Base-by-base conservation (phyloP, 352 stramenopile species). In the Phytophthora citrophthora region DNA sequence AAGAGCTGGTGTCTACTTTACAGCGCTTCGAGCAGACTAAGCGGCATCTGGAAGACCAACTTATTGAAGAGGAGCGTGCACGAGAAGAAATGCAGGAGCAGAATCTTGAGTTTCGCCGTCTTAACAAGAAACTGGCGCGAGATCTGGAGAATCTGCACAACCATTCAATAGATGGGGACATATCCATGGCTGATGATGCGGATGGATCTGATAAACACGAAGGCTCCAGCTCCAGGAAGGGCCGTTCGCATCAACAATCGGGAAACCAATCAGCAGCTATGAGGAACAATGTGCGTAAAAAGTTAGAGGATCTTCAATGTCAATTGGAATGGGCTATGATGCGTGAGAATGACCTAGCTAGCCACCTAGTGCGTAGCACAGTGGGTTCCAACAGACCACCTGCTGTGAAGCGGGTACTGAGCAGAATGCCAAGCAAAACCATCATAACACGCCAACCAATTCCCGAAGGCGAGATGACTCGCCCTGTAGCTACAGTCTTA, bases 61-160 rank as follows among this genome's bases (percentile, higher is more conserved):
- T 94, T 7, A 76, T 82, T 34, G 82, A 90, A 52, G 86, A 94
- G 49, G 86, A 94, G 54, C 79, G 80, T 13, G 68, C 72, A 27
- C 54, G 80, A 4, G 86, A 93, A 48, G 83, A 92, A 34, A 73
- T 86, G 48, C 86, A 94, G 49, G 83, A 94, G 39, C 73, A 91
- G 44, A 90, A 84, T 38, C 55, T 93, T 24, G 83, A 90, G 44
- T 85, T 92, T 51, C 79, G 83, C 44, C 86, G 86, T 27, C 62
- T 82, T 18, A 93, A 91, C 66, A 93, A 91, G 54, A 85, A 83
- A 31, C 64, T 94, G 16, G 56, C 65, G 24, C 79, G 72, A 29
- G 83, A 94, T 8, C 49, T 91, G 36, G 83, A 91, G 56, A 72
- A 75, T n/a, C 50, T 65, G 24, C 48, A 69, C 13, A 83, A 24